A percentile compares a stretch with the other conserved stretches of the same genome.
Evolutionary conservation across 2,329 filamentous ascomycete genomes (phyloP).

Genomic region (Davidsoniella virescens): DNA sequence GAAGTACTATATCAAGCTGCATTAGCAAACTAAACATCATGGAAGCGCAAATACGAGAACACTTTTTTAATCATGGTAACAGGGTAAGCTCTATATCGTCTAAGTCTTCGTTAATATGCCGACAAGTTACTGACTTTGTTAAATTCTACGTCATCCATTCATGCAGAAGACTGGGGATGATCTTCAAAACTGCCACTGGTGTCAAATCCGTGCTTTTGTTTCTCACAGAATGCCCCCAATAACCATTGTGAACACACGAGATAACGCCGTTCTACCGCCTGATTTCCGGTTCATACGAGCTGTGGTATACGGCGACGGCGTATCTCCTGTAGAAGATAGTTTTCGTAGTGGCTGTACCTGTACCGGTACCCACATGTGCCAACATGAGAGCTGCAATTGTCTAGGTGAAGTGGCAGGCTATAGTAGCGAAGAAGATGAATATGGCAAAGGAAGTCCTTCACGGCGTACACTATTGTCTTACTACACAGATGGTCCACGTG

Average conservation of each 20-base stretch:
- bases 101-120: background rate
- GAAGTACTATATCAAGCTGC: background rate
- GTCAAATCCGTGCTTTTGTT: slow-evolving; percentile 40
- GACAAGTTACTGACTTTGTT: background rate
- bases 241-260: slow-evolving; percentile 47
- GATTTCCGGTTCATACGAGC: slow-evolving; percentile 53
- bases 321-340: slow-evolving; percentile 40
- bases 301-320: slow-evolving; percentile 42
- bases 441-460: slow-evolving; percentile 20
- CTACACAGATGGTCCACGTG: slow-evolving; percentile 34
- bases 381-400: slow-evolving; percentile 52
- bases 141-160: background rate
- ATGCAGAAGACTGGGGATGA: slow-evolving; percentile 23
- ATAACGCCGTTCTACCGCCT: slow-evolving; percentile 38
- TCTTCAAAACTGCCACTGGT: slow-evolving; percentile 38
- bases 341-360: slow-evolving; percentile 59
- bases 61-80: slow-evolving; percentile 35
- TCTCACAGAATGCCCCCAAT: slow-evolving; percentile 35
- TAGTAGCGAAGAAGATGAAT: slow-evolving; percentile 15
- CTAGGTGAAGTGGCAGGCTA: slow-evolving; percentile 37
- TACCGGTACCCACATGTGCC: slow-evolving; percentile 42
- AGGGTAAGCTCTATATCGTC: slow-evolving; percentile 15
- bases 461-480: slow-evolving; percentile 36
- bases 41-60: slow-evolving; percentile 29
- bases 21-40: slow-evolving; percentile 19